Evolutionary conservation across 1,284 basidiomycete genomes (phyloP).

Genomic region (Exobasidium rhododendri): DNA sequence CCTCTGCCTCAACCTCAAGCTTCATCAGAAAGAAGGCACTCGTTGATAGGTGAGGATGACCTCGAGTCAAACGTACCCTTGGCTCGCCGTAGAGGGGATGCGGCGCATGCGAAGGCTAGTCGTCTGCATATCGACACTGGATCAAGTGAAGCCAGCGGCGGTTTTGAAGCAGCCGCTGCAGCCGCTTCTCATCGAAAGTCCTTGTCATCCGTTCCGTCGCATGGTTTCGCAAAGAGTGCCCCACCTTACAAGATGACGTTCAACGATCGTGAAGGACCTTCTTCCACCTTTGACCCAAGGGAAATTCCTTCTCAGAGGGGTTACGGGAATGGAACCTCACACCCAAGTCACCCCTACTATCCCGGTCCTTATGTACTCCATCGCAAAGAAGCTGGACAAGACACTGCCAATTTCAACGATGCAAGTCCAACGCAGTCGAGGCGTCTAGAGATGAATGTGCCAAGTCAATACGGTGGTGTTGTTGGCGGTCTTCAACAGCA

Average conservation of each 20-base stretch:
- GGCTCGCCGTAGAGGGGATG: conserved; percentile 45
- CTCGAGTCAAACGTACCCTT: conserved; percentile 23
- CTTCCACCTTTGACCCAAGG: not conserved
- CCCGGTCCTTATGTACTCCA: not conserved
- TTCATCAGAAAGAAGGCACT: not conserved
- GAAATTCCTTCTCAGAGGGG: conserved; percentile 20
- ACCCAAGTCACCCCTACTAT: not conserved
- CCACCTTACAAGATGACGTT: conserved; percentile 48
- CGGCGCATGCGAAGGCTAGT: conserved; percentile 45
- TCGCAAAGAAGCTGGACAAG: not conserved
- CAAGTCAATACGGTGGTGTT: not conserved
- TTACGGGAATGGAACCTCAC: conserved; percentile 9
- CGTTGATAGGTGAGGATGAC: not conserved
- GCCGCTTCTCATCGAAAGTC: not conserved
- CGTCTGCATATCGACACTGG: conserved; percentile 42
- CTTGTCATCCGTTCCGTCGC: conserved; percentile 15
- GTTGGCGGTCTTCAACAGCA: not conserved
- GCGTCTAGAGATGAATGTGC: not conserved
- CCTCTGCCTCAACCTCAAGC: conserved; percentile 4
- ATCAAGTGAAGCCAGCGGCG: conserved; percentile 2
- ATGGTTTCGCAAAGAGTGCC: conserved; percentile 34
- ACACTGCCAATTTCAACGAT: not conserved
- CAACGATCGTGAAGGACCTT: conserved; percentile 20
- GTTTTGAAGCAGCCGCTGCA: conserved; percentile 13
- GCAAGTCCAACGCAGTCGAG: not conserved